Conservation (phyloP, 148 eudicot genomes). For the Polygonum aviculare region DNA sequence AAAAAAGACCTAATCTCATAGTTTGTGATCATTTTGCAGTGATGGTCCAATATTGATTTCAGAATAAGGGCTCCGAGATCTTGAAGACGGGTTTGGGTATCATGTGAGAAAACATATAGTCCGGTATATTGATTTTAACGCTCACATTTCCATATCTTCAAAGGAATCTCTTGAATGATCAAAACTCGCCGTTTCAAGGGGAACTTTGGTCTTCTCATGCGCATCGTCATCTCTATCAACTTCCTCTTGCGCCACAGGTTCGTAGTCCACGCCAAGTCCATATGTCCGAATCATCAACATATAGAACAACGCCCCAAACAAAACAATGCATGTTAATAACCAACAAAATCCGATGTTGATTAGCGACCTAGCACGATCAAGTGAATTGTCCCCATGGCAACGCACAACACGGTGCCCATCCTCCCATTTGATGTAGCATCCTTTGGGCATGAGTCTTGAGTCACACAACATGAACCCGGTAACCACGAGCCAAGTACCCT, state of each 20-base stretch:
- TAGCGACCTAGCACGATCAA: conserved; percentile 57
- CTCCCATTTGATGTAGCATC: conserved; percentile 52
- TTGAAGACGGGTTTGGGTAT: too few species aligned
- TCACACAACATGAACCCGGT: conserved; percentile 79
- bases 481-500: conserved; percentile 67
- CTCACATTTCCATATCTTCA: too few species aligned
- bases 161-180: neutral
- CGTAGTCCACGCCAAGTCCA: conserved; percentile 5
- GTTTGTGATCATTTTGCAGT: too few species aligned
- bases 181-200: neutral
- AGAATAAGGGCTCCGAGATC: too few species aligned
- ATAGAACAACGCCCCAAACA: conserved; percentile 37
- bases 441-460: conserved; percentile 50
- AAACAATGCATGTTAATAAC: conserved; percentile 37
- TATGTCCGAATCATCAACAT: conserved; percentile 28
- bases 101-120: too few species aligned
- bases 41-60: too few species aligned
- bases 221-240: conserved; percentile 7
- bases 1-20: too few species aligned
- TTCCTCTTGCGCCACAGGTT: conserved; percentile 14
- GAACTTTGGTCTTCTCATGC: neutral
- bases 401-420: conserved; percentile 55
- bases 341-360: conserved; percentile 68
- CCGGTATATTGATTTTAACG: too few species aligned
- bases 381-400: conserved; percentile 37